Evolutionary conservation across 352 stramenopile species (phyloP), one percentile per base, ranked within the genome.

Genomic region (Globisporangium perplexum): DNA sequence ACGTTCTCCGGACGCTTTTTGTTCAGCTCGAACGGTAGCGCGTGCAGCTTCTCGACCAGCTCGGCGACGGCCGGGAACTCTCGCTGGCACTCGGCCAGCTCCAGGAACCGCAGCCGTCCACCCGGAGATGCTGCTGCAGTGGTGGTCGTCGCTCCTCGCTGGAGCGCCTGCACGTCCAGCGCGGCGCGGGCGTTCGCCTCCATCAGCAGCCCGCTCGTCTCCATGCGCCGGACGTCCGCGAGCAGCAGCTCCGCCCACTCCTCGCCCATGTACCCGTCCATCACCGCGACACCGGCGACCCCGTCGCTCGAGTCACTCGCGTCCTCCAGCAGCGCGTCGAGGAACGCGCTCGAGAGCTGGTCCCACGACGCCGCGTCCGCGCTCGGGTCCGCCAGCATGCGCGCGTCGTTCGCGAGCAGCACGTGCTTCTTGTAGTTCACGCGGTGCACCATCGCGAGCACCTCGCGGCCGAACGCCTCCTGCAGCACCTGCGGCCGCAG

Each of bases 11-110:
- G 59, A 2, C 65, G 62, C 51, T 93, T 94, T 20, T 57, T 62
- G 54, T 96, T 96, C 62, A 96, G 83, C 53, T 95, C 84, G 49
- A 74, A 89, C 5, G 86, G 79, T 22, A 96, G 53, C 4, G 77
- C 78, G 45, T 90, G 76, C 22, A 95, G 47, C 38, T 88, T 88
- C 26, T 86, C 71, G 23, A 92, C 52, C 14, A 96, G 41, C 54
- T 96, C 86, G 1, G 69, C 70, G 0, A 95, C 44, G 7, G 83
- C 84, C 1, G 82, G 79, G 58, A 83, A 95, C 35, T 79, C 69
- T 18, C 59, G 50, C 3, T 63, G 60, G 53, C 77, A 88, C n/a
- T 88, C 77, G 35, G 55, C 39, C 14, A 68, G 59, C 43, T 89
- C 77, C 0, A 92, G 45, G 57, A 92, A 94, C 28, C 79, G 68